Percentiles rank a stretch among this genome's conserved stretches.
Conservation (phyloP, 164 flowering plant species). For the Dillenia suffruticosa region DNA sequence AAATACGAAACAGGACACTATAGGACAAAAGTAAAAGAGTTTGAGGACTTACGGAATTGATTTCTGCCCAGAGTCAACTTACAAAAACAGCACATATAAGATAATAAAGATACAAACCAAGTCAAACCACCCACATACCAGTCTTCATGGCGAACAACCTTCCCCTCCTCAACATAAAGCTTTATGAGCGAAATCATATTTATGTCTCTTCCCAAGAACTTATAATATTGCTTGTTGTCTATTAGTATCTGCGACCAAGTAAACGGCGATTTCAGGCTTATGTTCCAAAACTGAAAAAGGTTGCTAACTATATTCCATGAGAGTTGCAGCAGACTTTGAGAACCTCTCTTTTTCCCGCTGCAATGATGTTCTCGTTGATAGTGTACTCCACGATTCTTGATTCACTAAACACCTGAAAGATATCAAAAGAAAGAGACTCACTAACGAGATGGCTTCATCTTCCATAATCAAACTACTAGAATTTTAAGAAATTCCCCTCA, state of each 20-base stretch:
- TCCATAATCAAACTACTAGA: too few relatives aligned
- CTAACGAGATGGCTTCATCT: too few relatives aligned
- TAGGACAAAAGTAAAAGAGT: too few relatives aligned
- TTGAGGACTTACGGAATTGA: too few relatives aligned
- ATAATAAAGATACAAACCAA: too few relatives aligned
- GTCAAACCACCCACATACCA: constrained; percentile 35
- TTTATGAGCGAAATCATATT: constrained; percentile 72
- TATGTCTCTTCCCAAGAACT: constrained; percentile 60
- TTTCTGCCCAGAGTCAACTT: too few relatives aligned
- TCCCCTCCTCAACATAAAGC: constrained; percentile 57
- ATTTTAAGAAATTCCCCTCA: too few relatives aligned
- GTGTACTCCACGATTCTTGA: constrained; percentile 75
- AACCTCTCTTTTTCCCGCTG: constrained; percentile 68
- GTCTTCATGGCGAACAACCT: constrained; percentile 80
- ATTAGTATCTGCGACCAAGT: constrained; percentile 46
- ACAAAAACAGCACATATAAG: too few relatives aligned
- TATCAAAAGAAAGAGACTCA: background rate
- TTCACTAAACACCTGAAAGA: constrained; percentile 65
- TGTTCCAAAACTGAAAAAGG: background rate
- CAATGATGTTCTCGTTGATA: constrained; percentile 43
- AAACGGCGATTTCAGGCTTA: background rate
- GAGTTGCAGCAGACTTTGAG: background rate
- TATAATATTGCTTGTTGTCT: constrained; percentile 88
- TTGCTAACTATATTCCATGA: background rate
- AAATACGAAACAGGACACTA: too few relatives aligned